Evolutionary conservation across 2,329 filamentous ascomycete species (phyloP), one percentile per base, ranked within the genome.

Genomic region (Sclerotinia borealis): DNA sequence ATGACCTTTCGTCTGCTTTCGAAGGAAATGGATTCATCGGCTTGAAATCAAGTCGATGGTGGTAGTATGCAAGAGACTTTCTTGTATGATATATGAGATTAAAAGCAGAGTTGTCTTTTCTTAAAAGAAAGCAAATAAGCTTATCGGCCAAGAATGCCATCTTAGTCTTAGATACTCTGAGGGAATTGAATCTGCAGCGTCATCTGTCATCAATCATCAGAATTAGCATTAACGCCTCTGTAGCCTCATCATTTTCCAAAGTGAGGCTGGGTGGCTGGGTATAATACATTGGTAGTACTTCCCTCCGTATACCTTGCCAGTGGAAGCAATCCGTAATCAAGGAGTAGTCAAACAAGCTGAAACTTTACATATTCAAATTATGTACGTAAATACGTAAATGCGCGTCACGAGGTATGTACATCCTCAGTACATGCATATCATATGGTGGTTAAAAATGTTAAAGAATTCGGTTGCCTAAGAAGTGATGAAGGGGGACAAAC

Each of bases 1-100:
- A 77, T 76, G 65, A 51, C 55, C 54, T 51, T 36, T 25, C 15
- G n/a, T 58, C 39, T 58, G 13, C 17, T 56, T 36, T 11, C 19
- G 39, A 34, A 45, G 19, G 25, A 45, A 29, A 19, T 45, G 13
- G n/a, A 25, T 56, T 34, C 54, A 56, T 45, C 19, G 27, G 13
- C 54, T 56, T 34, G 52, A 22, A 45, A 34, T 25, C 39, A 56
- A 56, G 54, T 34, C 39, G 45, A 56, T 34, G 39, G 25, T 45
- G n/a, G 27, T 34, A 56, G 13, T 19, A 45, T 31, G 29, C 13
- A 31, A 56, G 17, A 45, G 10, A 17, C 25, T 56, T 27, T 45
- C 19, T 22, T 45, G 11, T 34, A 13, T 45, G 13, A 25, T 25
- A 43, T 55, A 25, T 45, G n/a, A 25, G n/a, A 25, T 34, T 7